These are phyloP conservation scores for Thalassia testudinum DNA, from an alignment of 116 monocot genomes.

Conservation along the genomic window DNA sequence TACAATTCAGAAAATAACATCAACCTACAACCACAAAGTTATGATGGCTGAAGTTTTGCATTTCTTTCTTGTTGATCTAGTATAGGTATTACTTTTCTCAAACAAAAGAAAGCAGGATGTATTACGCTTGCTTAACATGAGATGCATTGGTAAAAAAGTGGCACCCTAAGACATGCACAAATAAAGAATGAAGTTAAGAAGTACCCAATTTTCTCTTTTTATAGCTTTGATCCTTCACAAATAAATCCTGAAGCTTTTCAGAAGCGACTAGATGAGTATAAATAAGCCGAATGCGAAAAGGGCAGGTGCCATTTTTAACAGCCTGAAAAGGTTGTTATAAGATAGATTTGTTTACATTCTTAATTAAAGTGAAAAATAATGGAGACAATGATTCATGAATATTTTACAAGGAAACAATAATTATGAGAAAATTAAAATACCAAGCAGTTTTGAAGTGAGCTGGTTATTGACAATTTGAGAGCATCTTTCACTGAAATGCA, in stretches of 20 bases:
- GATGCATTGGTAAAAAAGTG: too few relatives aligned
- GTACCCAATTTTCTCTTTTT: slow-evolving; percentile 58
- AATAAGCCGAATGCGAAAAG: slow-evolving; percentile 43
- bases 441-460: slow-evolving; percentile 52
- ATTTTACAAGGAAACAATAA: neutral
- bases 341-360: too few relatives aligned
- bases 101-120: too few relatives aligned
- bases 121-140: too few relatives aligned
- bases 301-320: slow-evolving; percentile 29
- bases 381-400: neutral
- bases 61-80: too few relatives aligned
- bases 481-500: slow-evolving; percentile 79
- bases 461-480: slow-evolving; percentile 40
- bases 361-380: too few relatives aligned
- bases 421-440: slow-evolving; percentile 20
- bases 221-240: slow-evolving; percentile 19
- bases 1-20: too few relatives aligned
- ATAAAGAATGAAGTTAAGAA: neutral
- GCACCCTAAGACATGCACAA: too few relatives aligned
- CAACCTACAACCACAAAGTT: too few relatives aligned
- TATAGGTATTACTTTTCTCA: too few relatives aligned
- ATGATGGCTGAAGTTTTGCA: too few relatives aligned
- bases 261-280: slow-evolving; percentile 59
- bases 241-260: slow-evolving; percentile 25
- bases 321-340: slow-evolving; percentile 20